Percentiles rank a stretch among this genome's conserved stretches.
These are phyloP conservation scores for Kalaharituber pfeilii DNA, from an alignment of 2,329 filamentous ascomycete species.

Conservation along the genomic window DNA sequence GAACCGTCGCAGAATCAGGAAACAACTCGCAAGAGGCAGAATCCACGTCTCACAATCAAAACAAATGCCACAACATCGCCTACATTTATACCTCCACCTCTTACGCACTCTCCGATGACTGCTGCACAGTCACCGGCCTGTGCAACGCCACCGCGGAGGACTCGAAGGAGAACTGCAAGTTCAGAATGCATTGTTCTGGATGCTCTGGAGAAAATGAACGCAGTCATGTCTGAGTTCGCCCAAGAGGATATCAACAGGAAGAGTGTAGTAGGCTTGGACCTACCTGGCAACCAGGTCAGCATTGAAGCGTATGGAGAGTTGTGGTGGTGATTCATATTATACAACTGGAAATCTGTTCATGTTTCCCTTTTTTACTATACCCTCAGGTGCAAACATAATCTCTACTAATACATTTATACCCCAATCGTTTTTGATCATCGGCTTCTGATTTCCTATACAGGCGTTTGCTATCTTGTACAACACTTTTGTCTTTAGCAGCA, in stretches of 20 bases:
- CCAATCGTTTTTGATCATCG: too few relatives aligned
- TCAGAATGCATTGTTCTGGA: conserved; percentile 18
- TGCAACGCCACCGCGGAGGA: conserved; percentile 9
- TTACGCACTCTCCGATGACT: not conserved
- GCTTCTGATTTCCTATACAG: too few relatives aligned
- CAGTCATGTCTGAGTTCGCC: not conserved
- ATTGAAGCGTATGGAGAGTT: not conserved
- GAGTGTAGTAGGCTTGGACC: not conserved
- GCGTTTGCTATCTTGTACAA: too few relatives aligned
- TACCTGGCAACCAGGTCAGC: not conserved
- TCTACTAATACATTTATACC: too few relatives aligned
- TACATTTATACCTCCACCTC: not conserved
- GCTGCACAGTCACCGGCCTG: not conserved
- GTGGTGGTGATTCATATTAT: not conserved
- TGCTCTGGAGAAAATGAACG: conserved; percentile 14
- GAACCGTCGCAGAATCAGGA: not conserved
- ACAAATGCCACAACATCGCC: not conserved
- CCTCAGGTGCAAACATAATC: too few relatives aligned
- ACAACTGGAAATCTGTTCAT: too few relatives aligned
- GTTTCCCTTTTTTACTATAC: too few relatives aligned
- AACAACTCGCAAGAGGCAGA: not conserved
- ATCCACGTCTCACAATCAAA: not conserved
- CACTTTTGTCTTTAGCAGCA: too few relatives aligned
- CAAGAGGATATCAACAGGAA: not conserved
- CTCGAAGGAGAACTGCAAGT: conserved; percentile 15